Percentiles rank a stretch among this genome's conserved stretches.
Conservation (phyloP, 495 filamentous ascomycete genomes). For the Hypoxylon crocopeplum region DNA sequence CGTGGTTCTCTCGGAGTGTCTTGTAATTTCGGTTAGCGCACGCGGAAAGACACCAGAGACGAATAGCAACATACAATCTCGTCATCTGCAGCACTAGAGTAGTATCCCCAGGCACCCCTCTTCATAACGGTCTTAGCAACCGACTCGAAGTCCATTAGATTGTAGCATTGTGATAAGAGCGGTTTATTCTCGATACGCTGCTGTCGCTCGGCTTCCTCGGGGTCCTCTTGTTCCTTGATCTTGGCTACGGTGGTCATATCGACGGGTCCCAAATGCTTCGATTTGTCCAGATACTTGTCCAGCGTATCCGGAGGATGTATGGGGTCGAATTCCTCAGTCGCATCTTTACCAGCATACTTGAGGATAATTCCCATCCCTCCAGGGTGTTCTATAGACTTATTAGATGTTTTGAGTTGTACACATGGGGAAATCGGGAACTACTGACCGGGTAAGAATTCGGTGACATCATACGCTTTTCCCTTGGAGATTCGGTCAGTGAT, state of each 20-base stretch:
- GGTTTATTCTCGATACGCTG: constrained; percentile 81
- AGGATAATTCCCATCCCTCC: constrained; percentile 81
- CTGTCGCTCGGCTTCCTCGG: constrained; percentile 78
- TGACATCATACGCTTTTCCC: constrained; percentile 79
- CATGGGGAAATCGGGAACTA: not conserved
- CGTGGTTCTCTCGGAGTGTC: constrained; percentile 97
- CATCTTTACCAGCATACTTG: constrained; percentile 86
- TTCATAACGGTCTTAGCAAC: constrained; percentile 91
- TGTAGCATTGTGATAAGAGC: constrained; percentile 86
- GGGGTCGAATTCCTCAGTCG: constrained; percentile 81
- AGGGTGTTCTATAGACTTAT: constrained; percentile 66
- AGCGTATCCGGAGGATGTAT: constrained; percentile 81
- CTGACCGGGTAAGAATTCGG: constrained; percentile 68
- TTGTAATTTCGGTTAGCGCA: constrained; percentile 40
- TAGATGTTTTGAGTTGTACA: not conserved
- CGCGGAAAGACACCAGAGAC: not conserved
- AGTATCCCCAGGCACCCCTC: constrained; percentile 95
- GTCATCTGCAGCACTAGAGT: constrained; percentile 94
- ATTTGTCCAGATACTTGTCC: constrained; percentile 80
- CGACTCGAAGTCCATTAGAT: constrained; percentile 92
- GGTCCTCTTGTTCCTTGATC: constrained; percentile 72
- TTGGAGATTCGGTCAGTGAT: constrained; percentile 22
- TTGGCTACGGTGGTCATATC: constrained; percentile 85
- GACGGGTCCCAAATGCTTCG: constrained; percentile 89
- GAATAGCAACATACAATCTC: constrained; percentile 74